These are phyloP conservation scores for Phytophthora palmivora DNA, from an alignment of 352 stramenopile species.

Conservation along the genomic window DNA sequence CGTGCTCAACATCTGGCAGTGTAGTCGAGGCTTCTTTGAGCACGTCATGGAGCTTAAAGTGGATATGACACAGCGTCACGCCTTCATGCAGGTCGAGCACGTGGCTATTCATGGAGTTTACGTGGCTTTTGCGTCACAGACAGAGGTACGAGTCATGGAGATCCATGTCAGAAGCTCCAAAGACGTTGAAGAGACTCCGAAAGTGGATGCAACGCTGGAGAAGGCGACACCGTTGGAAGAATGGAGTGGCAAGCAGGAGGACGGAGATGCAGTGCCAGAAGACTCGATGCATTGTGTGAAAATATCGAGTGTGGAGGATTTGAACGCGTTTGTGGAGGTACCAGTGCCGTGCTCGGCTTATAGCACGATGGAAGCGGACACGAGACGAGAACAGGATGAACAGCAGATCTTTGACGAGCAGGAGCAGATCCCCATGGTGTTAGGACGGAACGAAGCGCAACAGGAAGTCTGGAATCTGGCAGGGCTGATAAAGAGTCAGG, in stretches of 20 bases:
- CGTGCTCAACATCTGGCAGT: constrained; percentile 88
- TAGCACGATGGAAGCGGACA: constrained; percentile 54
- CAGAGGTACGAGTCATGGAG: constrained; percentile 85
- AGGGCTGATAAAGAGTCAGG: constrained; percentile 72
- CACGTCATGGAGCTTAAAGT: constrained; percentile 90
- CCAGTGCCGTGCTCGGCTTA: constrained; percentile 64
- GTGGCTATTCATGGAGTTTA: constrained; percentile 86
- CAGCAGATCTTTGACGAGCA: constrained; percentile 62
- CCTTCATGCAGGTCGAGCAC: constrained; percentile 76
- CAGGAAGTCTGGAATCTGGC: constrained; percentile 80
- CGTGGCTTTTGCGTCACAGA: constrained; percentile 75
- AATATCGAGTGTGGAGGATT: constrained; percentile 45
- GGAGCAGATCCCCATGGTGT: constrained; percentile 64
- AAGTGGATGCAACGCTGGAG: constrained; percentile 20
- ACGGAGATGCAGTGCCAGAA: constrained; percentile 34
- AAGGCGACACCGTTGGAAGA: constrained; percentile 28
- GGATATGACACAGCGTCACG: constrained; percentile 78
- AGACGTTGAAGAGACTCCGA: constrained; percentile 30
- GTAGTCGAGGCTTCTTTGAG: constrained; percentile 86
- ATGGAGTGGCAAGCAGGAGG: constrained; percentile 1
- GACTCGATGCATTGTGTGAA: constrained; percentile 58
- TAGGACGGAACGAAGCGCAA: constrained; percentile 75
- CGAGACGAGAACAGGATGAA: constrained; percentile 53
- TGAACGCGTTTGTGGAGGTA: constrained; percentile 62
- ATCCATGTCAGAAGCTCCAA: constrained; percentile 68